phyloP scores from a whole-genome alignment of 768 basidiomycete genomes.

The Rhodocollybia butyracea region DNA sequence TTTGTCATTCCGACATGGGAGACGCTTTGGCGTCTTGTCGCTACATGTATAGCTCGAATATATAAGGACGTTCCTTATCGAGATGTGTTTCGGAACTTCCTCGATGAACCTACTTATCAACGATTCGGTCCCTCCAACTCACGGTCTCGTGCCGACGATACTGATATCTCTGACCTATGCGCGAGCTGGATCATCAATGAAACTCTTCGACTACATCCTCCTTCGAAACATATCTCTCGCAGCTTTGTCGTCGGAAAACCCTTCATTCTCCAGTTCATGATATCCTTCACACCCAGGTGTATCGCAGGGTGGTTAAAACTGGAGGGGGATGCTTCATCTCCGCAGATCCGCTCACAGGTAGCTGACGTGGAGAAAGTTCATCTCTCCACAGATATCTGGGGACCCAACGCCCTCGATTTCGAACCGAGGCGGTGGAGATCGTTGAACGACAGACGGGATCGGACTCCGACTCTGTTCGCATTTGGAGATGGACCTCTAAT shows the following conservation, averaged over 20 bases:
- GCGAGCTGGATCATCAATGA: conserved; percentile 35
- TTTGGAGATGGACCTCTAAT: conserved; percentile 48
- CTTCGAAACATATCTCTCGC: conserved; percentile 42
- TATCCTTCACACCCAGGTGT: neutral
- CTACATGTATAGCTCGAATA: conserved; percentile 36
- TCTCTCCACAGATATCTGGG: conserved; percentile 34
- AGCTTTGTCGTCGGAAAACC: conserved; percentile 12
- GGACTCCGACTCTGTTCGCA: conserved; percentile 24
- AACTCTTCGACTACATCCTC: conserved; percentile 47
- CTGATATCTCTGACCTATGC: conserved; percentile 22
- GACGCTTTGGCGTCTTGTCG: conserved; percentile 59
- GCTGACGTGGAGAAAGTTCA: conserved; percentile 35
- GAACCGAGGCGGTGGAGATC: conserved; percentile 35
- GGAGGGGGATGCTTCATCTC: too few species aligned
- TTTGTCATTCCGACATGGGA: conserved; percentile 60
- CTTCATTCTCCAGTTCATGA: conserved; percentile 5
- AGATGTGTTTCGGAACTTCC: conserved; percentile 33
- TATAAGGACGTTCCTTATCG: conserved; percentile 20
- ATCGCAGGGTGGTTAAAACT: neutral
- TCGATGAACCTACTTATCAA: conserved; percentile 22
- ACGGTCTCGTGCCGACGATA: conserved; percentile 6
- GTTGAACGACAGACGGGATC: conserved; percentile 12
- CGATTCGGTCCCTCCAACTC: conserved; percentile 27
- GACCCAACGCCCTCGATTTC: conserved; percentile 32
- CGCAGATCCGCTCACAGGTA: conserved; percentile 20